Base-by-base conservation (phyloP, 441 rosid genomes). In the Manihot esculenta region DNA sequence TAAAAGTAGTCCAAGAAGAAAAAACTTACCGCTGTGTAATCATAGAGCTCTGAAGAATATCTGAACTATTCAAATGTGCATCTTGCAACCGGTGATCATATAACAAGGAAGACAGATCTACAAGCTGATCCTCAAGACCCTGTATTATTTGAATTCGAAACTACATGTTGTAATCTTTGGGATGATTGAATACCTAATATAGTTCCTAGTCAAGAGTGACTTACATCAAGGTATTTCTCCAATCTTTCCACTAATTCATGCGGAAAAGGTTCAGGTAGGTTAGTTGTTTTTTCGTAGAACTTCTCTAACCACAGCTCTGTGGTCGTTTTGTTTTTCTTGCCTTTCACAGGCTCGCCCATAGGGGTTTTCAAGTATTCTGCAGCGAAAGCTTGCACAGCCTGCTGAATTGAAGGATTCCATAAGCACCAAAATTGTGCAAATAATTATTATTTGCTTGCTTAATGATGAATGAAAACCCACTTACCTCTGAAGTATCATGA, bases 191-290 rank as follows among this genome's bases (percentile, higher is more conserved):
- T 17, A 33, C 41, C 42, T 20, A 7, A 10, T 69, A 53, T 10
- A 18, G 58, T 56, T 54, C 20, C 41, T 21, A 49, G 15, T 69
- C 45, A 56, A 27, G 49, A 64, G 67, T 53, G 14, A 79, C 97
- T 92, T 82, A 93, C 99, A 74, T 95, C 99, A 20, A 93, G 82
- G 85, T 91, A 91, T 78, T 91, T 95, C 86, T 93, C 99, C 83
- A 93, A 66, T 73, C 97, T 83, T 74, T 95, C 96, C 21, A 91
- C 97, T 53, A 95, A 82, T 80, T 95, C 99, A 74, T 93, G 98
- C 0, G 96, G 99, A 89, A 89, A 95, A 72, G 99, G 99, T 80
- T 95, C 98, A 0, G 99, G 99, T 85, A 91, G 74, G 77, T 84
- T 87, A 11, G 97, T 91, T 64, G 95, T 91, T 81, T 93, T 95